Conservation (phyloP, 352 stramenopile genomes). For the Peronospora belbahrii region DNA sequence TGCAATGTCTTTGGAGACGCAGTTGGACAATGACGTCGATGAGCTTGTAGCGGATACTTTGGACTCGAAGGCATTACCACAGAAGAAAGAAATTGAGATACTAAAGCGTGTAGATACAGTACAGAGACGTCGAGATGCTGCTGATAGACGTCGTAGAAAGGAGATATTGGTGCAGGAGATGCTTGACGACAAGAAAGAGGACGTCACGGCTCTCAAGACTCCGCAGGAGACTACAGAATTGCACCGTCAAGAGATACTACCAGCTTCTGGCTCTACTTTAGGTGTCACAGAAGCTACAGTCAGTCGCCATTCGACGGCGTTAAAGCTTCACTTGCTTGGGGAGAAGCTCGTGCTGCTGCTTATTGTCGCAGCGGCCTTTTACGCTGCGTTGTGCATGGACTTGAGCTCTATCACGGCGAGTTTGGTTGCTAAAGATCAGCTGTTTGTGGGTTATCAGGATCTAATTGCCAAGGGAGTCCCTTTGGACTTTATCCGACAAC, state of each 20-base stretch:
- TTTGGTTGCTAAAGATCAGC: conserved; percentile 36
- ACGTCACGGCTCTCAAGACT: background rate
- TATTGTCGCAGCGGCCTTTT: conserved; percentile 40
- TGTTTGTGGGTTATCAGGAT: conserved; percentile 54
- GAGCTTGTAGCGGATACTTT: conserved; percentile 28
- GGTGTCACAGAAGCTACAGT: conserved; percentile 24
- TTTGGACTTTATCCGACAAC: conserved; percentile 57
- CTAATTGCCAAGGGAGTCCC: conserved; percentile 51
- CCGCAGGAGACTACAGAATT: background rate
- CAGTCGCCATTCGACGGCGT: conserved; percentile 44
- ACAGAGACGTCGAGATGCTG: conserved; percentile 62
- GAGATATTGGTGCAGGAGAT: conserved; percentile 53
- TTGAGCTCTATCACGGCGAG: conserved; percentile 38
- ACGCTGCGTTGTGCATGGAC: conserved; percentile 44
- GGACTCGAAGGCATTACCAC: background rate
- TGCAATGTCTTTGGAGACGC: conserved; percentile 24
- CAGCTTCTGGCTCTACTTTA: background rate
- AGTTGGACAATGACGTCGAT: conserved; percentile 35
- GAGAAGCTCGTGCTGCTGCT: conserved; percentile 56
- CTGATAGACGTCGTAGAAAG: conserved; percentile 47
- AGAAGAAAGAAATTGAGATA: conserved; percentile 28
- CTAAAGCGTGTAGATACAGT: conserved; percentile 47
- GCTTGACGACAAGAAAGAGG: conserved; percentile 10
- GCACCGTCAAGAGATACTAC: background rate
- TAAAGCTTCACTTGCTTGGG: conserved; percentile 43